Base-by-base conservation (phyloP, 1,284 basidiomycete species). In the Cutaneotrichosporon arboriforme region DNA sequence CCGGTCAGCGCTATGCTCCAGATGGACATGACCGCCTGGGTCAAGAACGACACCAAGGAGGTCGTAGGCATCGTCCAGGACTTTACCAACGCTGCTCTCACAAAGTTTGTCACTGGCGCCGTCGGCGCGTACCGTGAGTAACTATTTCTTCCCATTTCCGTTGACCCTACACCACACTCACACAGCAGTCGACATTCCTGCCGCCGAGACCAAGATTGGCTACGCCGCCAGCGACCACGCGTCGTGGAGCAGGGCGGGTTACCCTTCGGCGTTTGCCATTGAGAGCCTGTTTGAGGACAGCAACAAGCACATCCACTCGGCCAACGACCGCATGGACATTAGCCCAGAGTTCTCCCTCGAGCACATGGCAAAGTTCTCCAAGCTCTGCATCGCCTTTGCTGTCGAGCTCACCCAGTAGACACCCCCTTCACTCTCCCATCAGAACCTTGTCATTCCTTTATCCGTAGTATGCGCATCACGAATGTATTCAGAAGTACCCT, bases 1-100 rank as follows among this genome's bases (percentile, higher is more conserved):
- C 81, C 86, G 61, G 87, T 97, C 54, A 78, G 86, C 67, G 90
- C 86, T 39, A 96, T 96, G 91, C 84, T 89, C 62, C 72, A 77
- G 60, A 91, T 89, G 74, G 90, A 93, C 73, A 93, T 94, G 88
- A 72, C 65, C 8, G 94, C 93, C 53, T 98, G 90, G 85, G 89
- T 98, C 64, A 94, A 94, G 82, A 74, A 77, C 59, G 93, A 91
- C 41, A 90, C 89, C 18, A 76, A 78, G 57, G 90, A 94, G 76
- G 83, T 85, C 75, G 85, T 96, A 58, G 94, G 93, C 23, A 81
- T 98, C 55, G 90, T 97, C 64, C 84, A 82, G 48, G 94, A 98
- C 77, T 96, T 80, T 69, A 86, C 88, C 45, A 84, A 92, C 69
- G 73, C 81, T 9, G 77, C 73, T 45, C 66, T 79, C 60, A 94